Base-by-base conservation (phyloP, 208 protist genomes). In the Acanthamoeba rhysodes region DNA sequence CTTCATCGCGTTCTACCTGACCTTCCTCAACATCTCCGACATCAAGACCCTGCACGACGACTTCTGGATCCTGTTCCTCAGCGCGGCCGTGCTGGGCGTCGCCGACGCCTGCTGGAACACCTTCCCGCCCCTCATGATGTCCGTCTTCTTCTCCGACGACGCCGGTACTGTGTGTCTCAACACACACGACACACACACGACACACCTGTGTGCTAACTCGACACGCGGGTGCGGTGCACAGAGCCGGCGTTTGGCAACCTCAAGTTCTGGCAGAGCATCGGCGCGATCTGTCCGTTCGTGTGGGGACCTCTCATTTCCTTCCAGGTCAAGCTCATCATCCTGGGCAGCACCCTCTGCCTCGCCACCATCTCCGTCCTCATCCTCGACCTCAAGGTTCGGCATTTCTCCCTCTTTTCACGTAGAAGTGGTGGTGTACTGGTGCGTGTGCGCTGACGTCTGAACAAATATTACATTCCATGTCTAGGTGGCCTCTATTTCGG, bases 181-280 rank as follows among this genome's bases (percentile, higher is more conserved):
- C 74, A 12, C 72, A 48, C 34, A 14, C 37, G 37, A 1, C 45
- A 50, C 45, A 50, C 45, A 14, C 45, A 45, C 41, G 4, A 57
- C 16, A 22, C 29, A 37, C 9, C 27, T 10, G 12, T 16, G 24
- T n/a, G 68, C 27, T 27, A n/a, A 18, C 14, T 18, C 16, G 22
- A 64, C 57, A 20, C 16, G 27, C 37, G 74, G 6, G 8, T 78
- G 37, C 12, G 34, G 32, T 14, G 34, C 9, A 34, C 74, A 68
- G 84, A 90, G 55, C 55, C 84, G 45, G 84, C 84, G 10, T 90
- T 90, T 50, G 48, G 55, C 48, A 90, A 90, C 84, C 57, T 90
- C 29, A 90, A 90, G 84, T 68, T 90, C 29, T 90, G 84, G 84
- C 84, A 90, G 53, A 70, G 55, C 55, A 90, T 90, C 29, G 84